These are phyloP conservation scores for Bipolaris cookei DNA, from an alignment of 2,329 filamentous ascomycete species.

Conservation along the genomic window DNA sequence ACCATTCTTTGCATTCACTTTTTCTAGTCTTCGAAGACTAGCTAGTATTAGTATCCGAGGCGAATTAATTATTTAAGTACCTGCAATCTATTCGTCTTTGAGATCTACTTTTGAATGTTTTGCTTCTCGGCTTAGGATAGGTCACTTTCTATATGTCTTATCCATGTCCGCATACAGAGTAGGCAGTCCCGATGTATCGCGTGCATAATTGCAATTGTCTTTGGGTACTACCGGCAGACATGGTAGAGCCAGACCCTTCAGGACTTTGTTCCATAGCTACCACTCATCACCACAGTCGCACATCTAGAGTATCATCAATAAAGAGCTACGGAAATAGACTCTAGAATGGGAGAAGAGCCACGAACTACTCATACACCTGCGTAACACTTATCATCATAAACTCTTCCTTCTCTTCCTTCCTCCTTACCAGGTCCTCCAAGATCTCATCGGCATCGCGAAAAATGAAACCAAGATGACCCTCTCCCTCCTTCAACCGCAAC, in stretches of 20 bases:
- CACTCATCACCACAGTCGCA: background rate
- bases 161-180: too few species aligned
- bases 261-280: background rate
- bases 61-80: too few species aligned
- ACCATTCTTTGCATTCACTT: constrained; percentile 17
- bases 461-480: constrained; percentile 37
- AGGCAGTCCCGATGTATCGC: too few species aligned
- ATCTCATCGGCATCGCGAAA: constrained; percentile 33
- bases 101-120: too few species aligned
- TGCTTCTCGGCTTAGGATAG: too few species aligned
- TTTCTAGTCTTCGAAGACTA: background rate
- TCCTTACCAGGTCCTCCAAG: constrained; percentile 28
- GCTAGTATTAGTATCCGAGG: background rate
- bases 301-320: background rate
- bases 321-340: background rate
- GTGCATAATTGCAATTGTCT: too few species aligned
- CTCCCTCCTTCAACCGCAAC: constrained; percentile 30
- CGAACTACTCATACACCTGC: constrained; percentile 3
- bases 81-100: too few species aligned
- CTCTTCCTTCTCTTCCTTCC: constrained; percentile 19
- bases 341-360: background rate
- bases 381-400: constrained; percentile 19
- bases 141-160: too few species aligned
- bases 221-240: background rate
- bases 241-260: background rate